These are phyloP conservation scores for Tylopilus felleus DNA, from an alignment of 768 basidiomycete species.

Conservation along the genomic window DNA sequence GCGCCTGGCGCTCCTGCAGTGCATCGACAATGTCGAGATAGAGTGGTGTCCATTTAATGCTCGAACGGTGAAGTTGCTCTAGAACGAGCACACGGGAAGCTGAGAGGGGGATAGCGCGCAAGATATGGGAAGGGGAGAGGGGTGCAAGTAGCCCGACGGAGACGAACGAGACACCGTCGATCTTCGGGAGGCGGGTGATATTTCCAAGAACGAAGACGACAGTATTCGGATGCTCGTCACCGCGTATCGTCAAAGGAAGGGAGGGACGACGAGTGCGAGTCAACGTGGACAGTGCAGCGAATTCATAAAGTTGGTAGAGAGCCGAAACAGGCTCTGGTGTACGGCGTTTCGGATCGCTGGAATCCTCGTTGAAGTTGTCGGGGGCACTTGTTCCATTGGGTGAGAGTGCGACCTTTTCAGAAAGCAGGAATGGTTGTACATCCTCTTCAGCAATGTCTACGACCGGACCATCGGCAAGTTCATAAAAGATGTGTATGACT, in stretches of 20 bases:
- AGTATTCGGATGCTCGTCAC: slow-evolving; percentile 57
- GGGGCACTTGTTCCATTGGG: slow-evolving; percentile 34
- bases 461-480: slow-evolving; percentile 37
- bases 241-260: slow-evolving; percentile 49
- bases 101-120: slow-evolving; percentile 57
- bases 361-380: not conserved
- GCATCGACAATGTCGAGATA: slow-evolving; percentile 79
- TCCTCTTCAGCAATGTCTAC: slow-evolving; percentile 57
- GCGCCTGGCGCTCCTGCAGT: slow-evolving; percentile 55
- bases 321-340: slow-evolving; percentile 10
- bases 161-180: slow-evolving; percentile 63
- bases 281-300: slow-evolving; percentile 62
- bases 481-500: slow-evolving; percentile 84
- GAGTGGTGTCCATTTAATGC: slow-evolving; percentile 83
- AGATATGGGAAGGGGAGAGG: slow-evolving; percentile 52
- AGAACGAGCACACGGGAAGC: slow-evolving; percentile 71
- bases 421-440: slow-evolving; percentile 58
- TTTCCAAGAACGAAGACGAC: slow-evolving; percentile 71
- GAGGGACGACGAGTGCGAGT: slow-evolving; percentile 59
- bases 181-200: slow-evolving; percentile 36
- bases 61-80: slow-evolving; percentile 74
- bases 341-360: not conserved
- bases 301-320: slow-evolving; percentile 61
- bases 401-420: slow-evolving; percentile 32
- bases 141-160: slow-evolving; percentile 69